Percentiles rank a stretch among this genome's conserved stretches.
Evolutionary conservation across 768 basidiomycete species (phyloP).

Genomic region (Termitomyces titanicus): DNA sequence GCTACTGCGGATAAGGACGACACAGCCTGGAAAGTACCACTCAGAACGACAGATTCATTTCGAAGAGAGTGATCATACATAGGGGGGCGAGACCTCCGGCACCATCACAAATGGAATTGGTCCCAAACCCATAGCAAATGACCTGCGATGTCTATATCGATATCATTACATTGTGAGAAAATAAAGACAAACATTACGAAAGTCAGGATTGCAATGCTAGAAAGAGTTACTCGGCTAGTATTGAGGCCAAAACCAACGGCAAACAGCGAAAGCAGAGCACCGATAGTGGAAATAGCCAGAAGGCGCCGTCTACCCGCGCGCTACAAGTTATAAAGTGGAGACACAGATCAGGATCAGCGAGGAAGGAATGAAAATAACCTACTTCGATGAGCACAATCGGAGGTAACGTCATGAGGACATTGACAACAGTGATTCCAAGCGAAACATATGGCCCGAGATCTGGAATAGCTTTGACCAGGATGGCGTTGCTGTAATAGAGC

Average conservation of each 20-base stretch:
- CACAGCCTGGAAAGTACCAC: slow-evolving; percentile 50
- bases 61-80: slow-evolving; percentile 41
- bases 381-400: slow-evolving; percentile 88
- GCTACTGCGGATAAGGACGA: slow-evolving; percentile 75
- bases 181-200: slow-evolving; percentile 64
- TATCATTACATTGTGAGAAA: neutral
- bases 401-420: slow-evolving; percentile 81
- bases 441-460: slow-evolving; percentile 79
- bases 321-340: slow-evolving; percentile 33
- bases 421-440: slow-evolving; percentile 79
- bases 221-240: slow-evolving; percentile 50
- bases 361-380: slow-evolving; percentile 15
- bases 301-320: slow-evolving; percentile 70
- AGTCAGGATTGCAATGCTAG: slow-evolving; percentile 70
- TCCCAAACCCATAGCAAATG: slow-evolving; percentile 87
- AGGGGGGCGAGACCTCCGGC: slow-evolving; percentile 80
- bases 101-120: slow-evolving; percentile 93
- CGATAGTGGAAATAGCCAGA: slow-evolving; percentile 60
- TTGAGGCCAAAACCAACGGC: slow-evolving; percentile 72
- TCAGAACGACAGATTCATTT: neutral
- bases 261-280: slow-evolving; percentile 63
- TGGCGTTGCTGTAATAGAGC: slow-evolving; percentile 88
- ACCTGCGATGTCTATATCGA: slow-evolving; percentile 36
- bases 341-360: neutral
- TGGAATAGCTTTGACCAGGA: slow-evolving; percentile 77